Percentiles rank a stretch among this genome's conserved stretches.
These are phyloP conservation scores for Vaccinium macrocarpon DNA, from an alignment of 148 eudicot species.

Conservation along the genomic window DNA sequence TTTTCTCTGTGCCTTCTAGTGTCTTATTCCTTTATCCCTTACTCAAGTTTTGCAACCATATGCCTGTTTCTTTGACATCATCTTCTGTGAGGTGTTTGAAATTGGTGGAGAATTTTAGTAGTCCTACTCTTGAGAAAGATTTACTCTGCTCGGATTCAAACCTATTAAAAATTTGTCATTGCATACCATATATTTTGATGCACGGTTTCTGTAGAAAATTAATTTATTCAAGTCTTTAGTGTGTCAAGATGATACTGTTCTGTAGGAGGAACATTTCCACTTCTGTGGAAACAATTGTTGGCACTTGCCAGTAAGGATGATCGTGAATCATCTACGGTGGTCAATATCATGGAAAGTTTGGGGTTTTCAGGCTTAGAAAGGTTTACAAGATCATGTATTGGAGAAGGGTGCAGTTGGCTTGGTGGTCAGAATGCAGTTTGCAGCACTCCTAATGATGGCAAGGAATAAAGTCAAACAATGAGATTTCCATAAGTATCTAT, in stretches of 20 bases:
- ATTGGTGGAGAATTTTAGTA: not conserved
- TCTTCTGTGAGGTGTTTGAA: not conserved
- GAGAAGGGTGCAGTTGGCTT: not conserved
- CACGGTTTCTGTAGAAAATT: not conserved
- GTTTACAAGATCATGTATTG: not conserved
- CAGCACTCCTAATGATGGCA: too few relatives aligned
- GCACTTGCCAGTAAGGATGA: not conserved
- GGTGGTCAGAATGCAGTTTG: not conserved
- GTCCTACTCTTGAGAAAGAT: not conserved
- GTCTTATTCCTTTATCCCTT: not conserved
- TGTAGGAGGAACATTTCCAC: not conserved
- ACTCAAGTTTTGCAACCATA: not conserved
- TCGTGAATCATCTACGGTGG: not conserved
- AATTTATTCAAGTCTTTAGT: not conserved
- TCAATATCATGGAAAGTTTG: not conserved
- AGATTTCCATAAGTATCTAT: not conserved
- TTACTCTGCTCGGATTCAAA: not conserved
- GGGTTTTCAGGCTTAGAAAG: not conserved
- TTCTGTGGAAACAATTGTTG: not conserved
- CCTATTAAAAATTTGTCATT: not conserved
- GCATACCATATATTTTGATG: not conserved
- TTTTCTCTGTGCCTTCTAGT: not conserved
- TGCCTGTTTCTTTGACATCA: constrained; percentile 1
- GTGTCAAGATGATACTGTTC: not conserved
- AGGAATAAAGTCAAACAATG: too few relatives aligned